phyloP scores from a whole-genome alignment of 768 basidiomycete species.

The Naganishia vishniacii region DNA sequence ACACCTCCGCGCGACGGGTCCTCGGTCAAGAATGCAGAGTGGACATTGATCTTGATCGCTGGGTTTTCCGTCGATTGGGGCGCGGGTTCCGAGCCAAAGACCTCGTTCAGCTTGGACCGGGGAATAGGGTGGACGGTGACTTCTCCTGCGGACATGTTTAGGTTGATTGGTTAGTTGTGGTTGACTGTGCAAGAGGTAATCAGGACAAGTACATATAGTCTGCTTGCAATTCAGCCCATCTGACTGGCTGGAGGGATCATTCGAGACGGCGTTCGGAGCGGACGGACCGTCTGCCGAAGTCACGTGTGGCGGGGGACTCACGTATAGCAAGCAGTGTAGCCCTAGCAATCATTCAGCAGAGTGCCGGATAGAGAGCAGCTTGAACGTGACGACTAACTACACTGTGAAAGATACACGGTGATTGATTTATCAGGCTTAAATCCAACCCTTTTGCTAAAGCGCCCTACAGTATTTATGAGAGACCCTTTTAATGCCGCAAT shows the following conservation, averaged over 20 bases:
- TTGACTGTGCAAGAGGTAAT: too few species aligned
- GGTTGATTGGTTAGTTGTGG: too few species aligned
- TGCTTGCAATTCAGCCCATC: neutral
- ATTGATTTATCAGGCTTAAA: too few species aligned
- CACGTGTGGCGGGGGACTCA: neutral
- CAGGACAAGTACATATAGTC: neutral
- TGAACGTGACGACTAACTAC: too few species aligned
- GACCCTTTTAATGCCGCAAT: too few species aligned
- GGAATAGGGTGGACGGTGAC: slow-evolving; percentile 20
- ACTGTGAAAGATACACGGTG: too few species aligned
- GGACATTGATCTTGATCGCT: slow-evolving; percentile 2
- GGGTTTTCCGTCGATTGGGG: slow-evolving; percentile 7
- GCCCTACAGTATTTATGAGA: too few species aligned
- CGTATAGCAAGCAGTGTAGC: too few species aligned
- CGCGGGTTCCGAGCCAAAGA: slow-evolving; percentile 3
- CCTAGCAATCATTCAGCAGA: too few species aligned
- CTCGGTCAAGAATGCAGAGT: slow-evolving; percentile 23
- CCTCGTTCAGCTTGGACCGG: slow-evolving; percentile 7
- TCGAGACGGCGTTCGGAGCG: neutral
- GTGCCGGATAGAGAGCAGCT: too few species aligned
- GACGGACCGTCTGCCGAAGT: neutral
- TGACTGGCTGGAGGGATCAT: slow-evolving; percentile 7
- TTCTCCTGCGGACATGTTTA: slow-evolving; percentile 24
- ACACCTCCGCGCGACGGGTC: slow-evolving; percentile 17
- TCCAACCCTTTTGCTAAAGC: too few species aligned